phyloP scores from a whole-genome alignment of 2,329 filamentous ascomycete genomes.

The Diaporthe nobilis region DNA sequence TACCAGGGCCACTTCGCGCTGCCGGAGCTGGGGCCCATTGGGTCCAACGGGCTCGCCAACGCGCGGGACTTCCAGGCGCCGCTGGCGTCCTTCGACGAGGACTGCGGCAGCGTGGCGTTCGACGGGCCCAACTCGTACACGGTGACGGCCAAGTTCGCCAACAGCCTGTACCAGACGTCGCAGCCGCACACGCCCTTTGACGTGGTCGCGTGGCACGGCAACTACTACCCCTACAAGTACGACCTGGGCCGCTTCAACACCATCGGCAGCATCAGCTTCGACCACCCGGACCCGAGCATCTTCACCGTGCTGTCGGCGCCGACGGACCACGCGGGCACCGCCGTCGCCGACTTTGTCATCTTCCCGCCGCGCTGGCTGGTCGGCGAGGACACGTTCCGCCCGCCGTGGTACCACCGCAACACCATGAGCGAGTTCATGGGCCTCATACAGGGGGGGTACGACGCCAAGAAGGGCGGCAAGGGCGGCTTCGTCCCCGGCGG shows the following conservation, averaged over 20 bases:
- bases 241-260: slow-evolving; percentile 83
- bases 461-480: slow-evolving; percentile 69
- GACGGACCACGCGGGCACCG: slow-evolving; percentile 72
- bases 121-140: slow-evolving; percentile 58
- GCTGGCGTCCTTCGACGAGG: slow-evolving; percentile 77
- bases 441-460: slow-evolving; percentile 70
- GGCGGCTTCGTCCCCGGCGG: slow-evolving; percentile 72
- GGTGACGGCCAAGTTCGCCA: slow-evolving; percentile 76
- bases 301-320: slow-evolving; percentile 79
- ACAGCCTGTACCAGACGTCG: slow-evolving; percentile 73
- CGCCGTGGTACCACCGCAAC: slow-evolving; percentile 81
- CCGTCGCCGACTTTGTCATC: slow-evolving; percentile 79
- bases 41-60: slow-evolving; percentile 82
- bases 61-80: slow-evolving; percentile 82
- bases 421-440: slow-evolving; percentile 78
- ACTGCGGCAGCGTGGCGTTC: slow-evolving; percentile 57
- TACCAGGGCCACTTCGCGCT: slow-evolving; percentile 81
- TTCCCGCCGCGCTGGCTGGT: slow-evolving; percentile 82
- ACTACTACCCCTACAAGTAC: slow-evolving; percentile 87
- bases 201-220: slow-evolving; percentile 85
- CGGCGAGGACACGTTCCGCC: slow-evolving; percentile 77
- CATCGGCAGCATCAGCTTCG: slow-evolving; percentile 80
- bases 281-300: slow-evolving; percentile 85
- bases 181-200: slow-evolving; percentile 84
- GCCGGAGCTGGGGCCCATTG: slow-evolving; percentile 81